Evolutionary conservation across 805 yeast species (phyloP).

Genomic region (Saccharomycopsis oosterbeekiorum): DNA sequence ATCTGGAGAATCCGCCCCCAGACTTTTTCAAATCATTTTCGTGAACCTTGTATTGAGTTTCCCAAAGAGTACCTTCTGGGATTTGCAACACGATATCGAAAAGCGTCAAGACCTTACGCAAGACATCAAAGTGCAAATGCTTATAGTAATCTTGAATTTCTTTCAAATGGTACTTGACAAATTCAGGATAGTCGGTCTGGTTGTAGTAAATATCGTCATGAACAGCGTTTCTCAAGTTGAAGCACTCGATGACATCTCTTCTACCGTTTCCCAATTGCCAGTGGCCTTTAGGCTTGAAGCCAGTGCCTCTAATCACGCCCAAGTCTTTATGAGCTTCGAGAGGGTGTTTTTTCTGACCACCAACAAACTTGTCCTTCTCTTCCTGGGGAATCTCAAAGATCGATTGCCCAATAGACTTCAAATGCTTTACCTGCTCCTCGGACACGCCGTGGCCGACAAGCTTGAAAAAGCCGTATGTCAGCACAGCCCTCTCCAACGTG

Average conservation of each 20-base stretch:
- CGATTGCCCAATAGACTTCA: slow-evolving; percentile 32
- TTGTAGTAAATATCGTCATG: slow-evolving; percentile 26
- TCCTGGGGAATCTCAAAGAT: slow-evolving; percentile 33
- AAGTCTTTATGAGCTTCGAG: slow-evolving; percentile 22
- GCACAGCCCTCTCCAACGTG: slow-evolving; percentile 30
- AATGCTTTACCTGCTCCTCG: slow-evolving; percentile 24
- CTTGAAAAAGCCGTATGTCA: slow-evolving; percentile 34
- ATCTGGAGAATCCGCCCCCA: slow-evolving; percentile 32
- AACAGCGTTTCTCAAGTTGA: slow-evolving; percentile 32
- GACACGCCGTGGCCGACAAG: slow-evolving; percentile 20
- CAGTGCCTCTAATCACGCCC: slow-evolving; percentile 39
- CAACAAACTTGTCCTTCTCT: slow-evolving; percentile 29
- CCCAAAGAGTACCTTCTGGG: slow-evolving; percentile 35
- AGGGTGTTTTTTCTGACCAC: slow-evolving; percentile 31
- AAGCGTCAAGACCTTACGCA: slow-evolving; percentile 28
- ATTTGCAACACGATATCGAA: slow-evolving; percentile 36
- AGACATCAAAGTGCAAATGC: slow-evolving; percentile 28
- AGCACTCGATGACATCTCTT: slow-evolving; percentile 34
- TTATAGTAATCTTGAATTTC: slow-evolving; percentile 33
- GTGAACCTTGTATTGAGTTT: slow-evolving; percentile 27
- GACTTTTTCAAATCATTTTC: slow-evolving; percentile 26
- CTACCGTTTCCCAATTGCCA: slow-evolving; percentile 37
- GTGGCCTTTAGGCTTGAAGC: slow-evolving; percentile 38
- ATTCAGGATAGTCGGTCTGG: slow-evolving; percentile 28
- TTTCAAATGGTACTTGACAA: slow-evolving; percentile 28